These are phyloP conservation scores for Stemphylium lycopersici DNA, from an alignment of 2,329 filamentous ascomycete species.

Conservation along the genomic window DNA sequence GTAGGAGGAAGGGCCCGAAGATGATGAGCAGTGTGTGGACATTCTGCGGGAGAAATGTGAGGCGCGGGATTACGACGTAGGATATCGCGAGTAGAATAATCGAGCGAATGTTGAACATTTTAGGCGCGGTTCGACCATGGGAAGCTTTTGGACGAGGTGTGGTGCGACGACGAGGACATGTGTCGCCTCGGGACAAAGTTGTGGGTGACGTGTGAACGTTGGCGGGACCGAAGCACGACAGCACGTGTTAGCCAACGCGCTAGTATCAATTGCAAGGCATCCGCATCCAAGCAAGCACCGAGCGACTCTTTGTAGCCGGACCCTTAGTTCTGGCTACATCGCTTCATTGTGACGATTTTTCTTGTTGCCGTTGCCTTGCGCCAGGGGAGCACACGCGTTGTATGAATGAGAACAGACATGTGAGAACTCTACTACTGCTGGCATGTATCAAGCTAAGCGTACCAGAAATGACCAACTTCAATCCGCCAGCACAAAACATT, in stretches of 20 bases:
- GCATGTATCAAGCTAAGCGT: neutral
- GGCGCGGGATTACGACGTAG: conserved; percentile 46
- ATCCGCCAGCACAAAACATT: neutral
- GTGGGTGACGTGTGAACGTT: conserved; percentile 15
- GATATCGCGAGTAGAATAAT: conserved; percentile 40
- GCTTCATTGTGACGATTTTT: too few relatives aligned
- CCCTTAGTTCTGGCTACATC: too few relatives aligned
- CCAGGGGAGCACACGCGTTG: neutral
- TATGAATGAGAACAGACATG: neutral
- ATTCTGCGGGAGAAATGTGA: conserved; percentile 44
- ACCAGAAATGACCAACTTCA: neutral
- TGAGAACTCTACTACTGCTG: neutral
- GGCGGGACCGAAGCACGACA: conserved; percentile 13
- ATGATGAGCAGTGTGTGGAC: conserved; percentile 53
- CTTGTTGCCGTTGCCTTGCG: too few relatives aligned
- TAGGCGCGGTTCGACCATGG: conserved; percentile 18
- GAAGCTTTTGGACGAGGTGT: neutral
- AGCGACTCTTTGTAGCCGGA: too few relatives aligned
- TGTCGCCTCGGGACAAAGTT: conserved; percentile 13
- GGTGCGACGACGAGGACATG: conserved; percentile 13
- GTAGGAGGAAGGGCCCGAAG: conserved; percentile 74
- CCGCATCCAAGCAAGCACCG: neutral
- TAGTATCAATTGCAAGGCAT: neutral
- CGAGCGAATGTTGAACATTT: conserved; percentile 44
- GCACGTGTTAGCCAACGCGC: conserved; percentile 13